A percentile compares a stretch with the other conserved stretches of the same genome.
Conservation (phyloP, 768 basidiomycete species). For the Collybiopsis confluens region DNA sequence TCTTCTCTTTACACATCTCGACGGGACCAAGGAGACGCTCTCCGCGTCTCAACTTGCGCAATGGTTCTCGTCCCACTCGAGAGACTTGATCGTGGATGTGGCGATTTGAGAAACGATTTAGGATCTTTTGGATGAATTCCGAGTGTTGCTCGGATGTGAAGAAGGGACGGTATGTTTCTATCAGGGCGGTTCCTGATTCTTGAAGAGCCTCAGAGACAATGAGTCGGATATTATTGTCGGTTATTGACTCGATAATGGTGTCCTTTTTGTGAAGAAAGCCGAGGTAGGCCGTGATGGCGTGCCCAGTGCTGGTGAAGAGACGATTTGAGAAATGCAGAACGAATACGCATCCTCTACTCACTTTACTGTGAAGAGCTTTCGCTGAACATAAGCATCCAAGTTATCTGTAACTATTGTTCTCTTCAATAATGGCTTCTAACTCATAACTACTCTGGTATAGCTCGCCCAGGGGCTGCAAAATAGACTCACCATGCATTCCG, state of each 20-base stretch:
- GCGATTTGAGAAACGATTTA: slow-evolving; percentile 29
- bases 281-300: slow-evolving; percentile 35
- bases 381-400: slow-evolving; percentile 32
- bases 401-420: slow-evolving; percentile 18
- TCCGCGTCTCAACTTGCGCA: slow-evolving; percentile 30
- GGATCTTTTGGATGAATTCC: slow-evolving; percentile 28
- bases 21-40: slow-evolving; percentile 34
- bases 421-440: not conserved
- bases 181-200: slow-evolving; percentile 32
- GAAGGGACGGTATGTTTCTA: slow-evolving; percentile 18
- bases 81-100: slow-evolving; percentile 30
- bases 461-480: too few species aligned
- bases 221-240: slow-evolving; percentile 21
- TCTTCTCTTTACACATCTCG: slow-evolving; percentile 27
- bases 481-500: slow-evolving; percentile 18
- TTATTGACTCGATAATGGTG: slow-evolving; percentile 28
- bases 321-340: not conserved
- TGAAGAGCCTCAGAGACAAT: slow-evolving; percentile 27
- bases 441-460: too few species aligned
- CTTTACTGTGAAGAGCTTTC: slow-evolving; percentile 40
- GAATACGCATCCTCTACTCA: not conserved
- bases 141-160: slow-evolving; percentile 14
- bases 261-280: slow-evolving; percentile 25
- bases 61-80: slow-evolving; percentile 33
- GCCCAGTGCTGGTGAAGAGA: slow-evolving; percentile 18